phyloP scores from a whole-genome alignment of 345 rosid genomes.

The Eucalyptus tenuipes region DNA sequence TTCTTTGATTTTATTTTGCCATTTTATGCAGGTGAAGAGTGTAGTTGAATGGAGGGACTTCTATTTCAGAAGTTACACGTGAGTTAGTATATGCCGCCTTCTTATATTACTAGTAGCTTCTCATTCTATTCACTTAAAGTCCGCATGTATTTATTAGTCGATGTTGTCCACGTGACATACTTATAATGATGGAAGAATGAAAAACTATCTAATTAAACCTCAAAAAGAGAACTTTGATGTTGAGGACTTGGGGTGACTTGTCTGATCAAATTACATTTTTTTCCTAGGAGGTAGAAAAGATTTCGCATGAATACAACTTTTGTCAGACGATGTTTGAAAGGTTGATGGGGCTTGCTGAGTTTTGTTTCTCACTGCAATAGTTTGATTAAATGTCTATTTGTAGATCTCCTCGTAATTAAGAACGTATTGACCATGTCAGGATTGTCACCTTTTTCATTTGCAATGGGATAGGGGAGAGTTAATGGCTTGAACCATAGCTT shows the following conservation, averaged over 20 bases:
- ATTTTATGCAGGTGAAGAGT: constrained; percentile 65
- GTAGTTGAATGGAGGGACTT: constrained; percentile 87
- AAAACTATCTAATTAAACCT: not conserved
- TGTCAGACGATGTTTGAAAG: not conserved
- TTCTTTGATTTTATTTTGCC: not conserved
- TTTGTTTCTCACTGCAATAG: not conserved
- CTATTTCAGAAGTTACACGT: constrained; percentile 75
- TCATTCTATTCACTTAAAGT: not conserved
- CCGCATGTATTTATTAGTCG: not conserved
- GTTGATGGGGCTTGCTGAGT: not conserved
- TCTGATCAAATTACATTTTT: not conserved
- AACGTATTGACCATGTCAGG: not conserved
- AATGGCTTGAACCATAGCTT: not conserved
- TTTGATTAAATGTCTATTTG: not conserved
- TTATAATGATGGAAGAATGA: not conserved
- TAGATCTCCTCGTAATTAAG: not conserved
- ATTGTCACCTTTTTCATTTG: not conserved
- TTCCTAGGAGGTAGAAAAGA: not conserved
- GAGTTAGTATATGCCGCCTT: constrained; percentile 12
- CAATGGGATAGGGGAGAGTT: not conserved
- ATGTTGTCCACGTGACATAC: not conserved
- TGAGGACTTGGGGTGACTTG: not conserved
- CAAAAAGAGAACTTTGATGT: not conserved
- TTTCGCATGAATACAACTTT: not conserved
- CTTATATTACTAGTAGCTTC: not conserved